phyloP scores from a whole-genome alignment of 192 early-diverging fungal species.

The Gryganskiella cystojenkinii region DNA sequence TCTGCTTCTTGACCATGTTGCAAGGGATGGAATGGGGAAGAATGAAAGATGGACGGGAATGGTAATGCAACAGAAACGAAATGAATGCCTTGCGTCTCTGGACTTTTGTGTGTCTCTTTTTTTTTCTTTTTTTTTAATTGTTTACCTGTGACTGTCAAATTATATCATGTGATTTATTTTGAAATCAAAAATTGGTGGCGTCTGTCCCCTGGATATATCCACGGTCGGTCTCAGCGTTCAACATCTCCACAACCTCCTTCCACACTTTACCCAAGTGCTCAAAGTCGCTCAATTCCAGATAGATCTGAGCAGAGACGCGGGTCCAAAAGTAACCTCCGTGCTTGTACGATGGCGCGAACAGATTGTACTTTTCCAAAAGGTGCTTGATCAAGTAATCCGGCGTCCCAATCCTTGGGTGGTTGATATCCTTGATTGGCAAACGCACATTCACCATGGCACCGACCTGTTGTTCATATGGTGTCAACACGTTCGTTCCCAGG shows the following conservation, averaged over 20 bases:
- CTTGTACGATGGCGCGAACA: slow-evolving; percentile 53
- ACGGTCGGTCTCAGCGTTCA: slow-evolving; percentile 20
- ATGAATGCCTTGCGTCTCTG: no score
- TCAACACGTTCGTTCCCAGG: slow-evolving; percentile 67
- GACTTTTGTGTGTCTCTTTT: background rate
- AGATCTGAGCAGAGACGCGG: slow-evolving; percentile 67
- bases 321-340: slow-evolving; percentile 64
- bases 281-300: slow-evolving; percentile 62
- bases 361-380: slow-evolving; percentile 56
- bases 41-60: slow-evolving; percentile 1
- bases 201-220: background rate
- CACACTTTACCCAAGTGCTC: slow-evolving; percentile 54
- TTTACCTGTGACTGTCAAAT: background rate
- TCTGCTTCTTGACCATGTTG: slow-evolving; percentile 83
- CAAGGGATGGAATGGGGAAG: background rate
- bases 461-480: slow-evolving; percentile 57
- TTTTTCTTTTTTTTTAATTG: background rate
- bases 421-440: slow-evolving; percentile 55
- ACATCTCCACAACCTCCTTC: slow-evolving; percentile 52
- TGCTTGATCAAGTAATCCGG: slow-evolving; percentile 33
- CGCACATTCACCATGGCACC: slow-evolving; percentile 70
- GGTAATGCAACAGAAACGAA: background rate
- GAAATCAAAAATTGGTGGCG: slow-evolving; percentile 17
- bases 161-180: background rate
- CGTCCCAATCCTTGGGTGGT: slow-evolving; percentile 29